Evolutionary conservation across 164 flowering plant genomes (phyloP).

Genomic region (Liquidambar formosana): DNA sequence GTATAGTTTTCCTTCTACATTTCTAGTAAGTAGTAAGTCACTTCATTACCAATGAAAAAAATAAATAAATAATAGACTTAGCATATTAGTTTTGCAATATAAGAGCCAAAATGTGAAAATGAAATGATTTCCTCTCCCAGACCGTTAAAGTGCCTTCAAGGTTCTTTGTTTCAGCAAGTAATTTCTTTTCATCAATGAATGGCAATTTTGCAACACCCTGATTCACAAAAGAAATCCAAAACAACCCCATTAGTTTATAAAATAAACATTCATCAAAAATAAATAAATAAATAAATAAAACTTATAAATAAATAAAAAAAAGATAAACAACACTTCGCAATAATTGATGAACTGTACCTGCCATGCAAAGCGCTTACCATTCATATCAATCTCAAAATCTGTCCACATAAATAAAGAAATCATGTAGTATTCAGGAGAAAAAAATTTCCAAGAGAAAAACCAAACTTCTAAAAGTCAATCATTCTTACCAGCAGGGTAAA

Average conservation of each 20-base stretch:
- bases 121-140: slow-evolving; percentile 10
- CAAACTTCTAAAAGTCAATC: slow-evolving; percentile 7
- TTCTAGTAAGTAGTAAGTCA: too few relatives aligned
- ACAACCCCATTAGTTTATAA: slow-evolving; percentile 8
- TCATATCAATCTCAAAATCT: slow-evolving; percentile 98
- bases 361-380: slow-evolving; percentile 97
- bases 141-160: slow-evolving; percentile 88
- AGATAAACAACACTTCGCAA: background rate
- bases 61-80: background rate
- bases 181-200: slow-evolving; percentile 80
- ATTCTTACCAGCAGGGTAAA: slow-evolving; percentile 78
- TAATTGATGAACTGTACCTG: slow-evolving; percentile 54
- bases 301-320: background rate
- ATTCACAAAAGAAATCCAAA: slow-evolving; percentile 12
- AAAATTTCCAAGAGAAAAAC: slow-evolving; percentile 3
- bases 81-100: too few relatives aligned
- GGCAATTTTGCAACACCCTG: slow-evolving; percentile 97
- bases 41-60: too few relatives aligned
- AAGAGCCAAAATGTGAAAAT: background rate
- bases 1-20: too few relatives aligned
- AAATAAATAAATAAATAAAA: too few relatives aligned
- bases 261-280: too few relatives aligned
- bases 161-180: slow-evolving; percentile 79
- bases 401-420: slow-evolving; percentile 20
- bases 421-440: slow-evolving; percentile 6